These are phyloP conservation scores for Dacryopinax spathularia DNA, from an alignment of 768 basidiomycete species.

Conservation along the genomic window DNA sequence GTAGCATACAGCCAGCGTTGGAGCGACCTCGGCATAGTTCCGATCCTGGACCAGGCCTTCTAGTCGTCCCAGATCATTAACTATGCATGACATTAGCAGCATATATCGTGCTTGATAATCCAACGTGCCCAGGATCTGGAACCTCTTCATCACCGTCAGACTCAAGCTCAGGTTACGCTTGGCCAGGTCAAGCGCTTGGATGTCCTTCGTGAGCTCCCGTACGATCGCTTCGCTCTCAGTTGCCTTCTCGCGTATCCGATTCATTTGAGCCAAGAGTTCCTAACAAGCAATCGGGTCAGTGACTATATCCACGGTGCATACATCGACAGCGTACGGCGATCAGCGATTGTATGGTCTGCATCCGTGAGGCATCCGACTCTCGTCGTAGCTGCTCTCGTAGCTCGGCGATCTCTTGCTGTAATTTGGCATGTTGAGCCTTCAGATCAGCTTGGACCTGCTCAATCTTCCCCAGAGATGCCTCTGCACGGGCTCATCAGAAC, in stretches of 20 bases:
- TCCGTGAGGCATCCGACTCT: conserved; percentile 76
- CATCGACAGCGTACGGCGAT: conserved; percentile 52
- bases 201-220: conserved; percentile 87
- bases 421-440: conserved; percentile 48
- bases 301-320: conserved; percentile 8
- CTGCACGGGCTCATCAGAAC: conserved; percentile 29
- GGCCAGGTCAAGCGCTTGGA: conserved; percentile 76
- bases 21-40: conserved; percentile 69
- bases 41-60: conserved; percentile 64
- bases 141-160: conserved; percentile 76
- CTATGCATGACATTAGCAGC: conserved; percentile 28
- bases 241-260: conserved; percentile 88
- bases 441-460: conserved; percentile 57
- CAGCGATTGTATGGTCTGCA: conserved; percentile 89
- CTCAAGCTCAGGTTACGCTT: conserved; percentile 84
- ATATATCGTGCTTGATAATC: neutral
- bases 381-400: conserved; percentile 52
- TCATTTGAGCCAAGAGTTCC: conserved; percentile 93
- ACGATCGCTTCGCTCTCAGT: conserved; percentile 96
- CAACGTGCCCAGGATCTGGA: conserved; percentile 82
- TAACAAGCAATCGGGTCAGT: conserved; percentile 28
- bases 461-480: conserved; percentile 58
- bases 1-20: conserved; percentile 57
- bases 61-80: conserved; percentile 67
- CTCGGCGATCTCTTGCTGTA: conserved; percentile 56